phyloP scores from a whole-genome alignment of 2,329 filamentous ascomycete species.

The Nannizzia gypsea region DNA sequence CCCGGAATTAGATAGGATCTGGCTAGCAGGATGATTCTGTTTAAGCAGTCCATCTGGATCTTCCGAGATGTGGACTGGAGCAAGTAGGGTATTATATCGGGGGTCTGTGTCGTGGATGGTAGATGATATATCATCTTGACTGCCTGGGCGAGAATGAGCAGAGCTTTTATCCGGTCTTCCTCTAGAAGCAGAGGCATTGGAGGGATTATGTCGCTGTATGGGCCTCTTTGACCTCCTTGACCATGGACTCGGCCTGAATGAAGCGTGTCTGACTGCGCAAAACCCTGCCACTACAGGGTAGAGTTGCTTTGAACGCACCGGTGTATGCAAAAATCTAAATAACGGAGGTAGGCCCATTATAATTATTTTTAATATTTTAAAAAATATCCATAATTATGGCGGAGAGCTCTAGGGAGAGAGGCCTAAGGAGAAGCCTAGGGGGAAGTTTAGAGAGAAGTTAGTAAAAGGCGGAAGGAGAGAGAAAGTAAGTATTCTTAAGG shows the following conservation, averaged over 20 bases:
- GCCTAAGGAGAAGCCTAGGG: too few species aligned
- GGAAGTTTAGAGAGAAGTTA: too few species aligned
- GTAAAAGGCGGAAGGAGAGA: too few species aligned
- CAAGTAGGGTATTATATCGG: slow-evolving; percentile 42
- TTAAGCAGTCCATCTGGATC: slow-evolving; percentile 49
- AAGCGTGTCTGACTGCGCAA: neutral
- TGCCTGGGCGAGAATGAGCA: neutral
- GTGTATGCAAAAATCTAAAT: neutral
- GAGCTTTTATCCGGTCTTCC: neutral
- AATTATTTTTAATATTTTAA: neutral
- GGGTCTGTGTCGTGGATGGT: slow-evolving; percentile 36
- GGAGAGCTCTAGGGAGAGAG: too few species aligned
- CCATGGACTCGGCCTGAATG: slow-evolving; percentile 8
- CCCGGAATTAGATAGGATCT: slow-evolving; percentile 48
- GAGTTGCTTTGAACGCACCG: neutral
- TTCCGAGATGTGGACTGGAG: slow-evolving; percentile 50
- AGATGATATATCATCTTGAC: slow-evolving; percentile 12
- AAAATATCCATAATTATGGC: neutral
- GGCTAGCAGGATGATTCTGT: slow-evolving; percentile 45
- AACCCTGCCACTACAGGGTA: neutral
- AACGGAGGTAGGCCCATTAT: neutral
- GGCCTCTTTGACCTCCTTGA: slow-evolving; percentile 1
- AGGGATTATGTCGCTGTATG: neutral
- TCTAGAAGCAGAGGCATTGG: neutral
- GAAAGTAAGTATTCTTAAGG: neutral